These are phyloP conservation scores for Cucumis hystrix DNA, from an alignment of 306 rosid species.

Conservation along the genomic window DNA sequence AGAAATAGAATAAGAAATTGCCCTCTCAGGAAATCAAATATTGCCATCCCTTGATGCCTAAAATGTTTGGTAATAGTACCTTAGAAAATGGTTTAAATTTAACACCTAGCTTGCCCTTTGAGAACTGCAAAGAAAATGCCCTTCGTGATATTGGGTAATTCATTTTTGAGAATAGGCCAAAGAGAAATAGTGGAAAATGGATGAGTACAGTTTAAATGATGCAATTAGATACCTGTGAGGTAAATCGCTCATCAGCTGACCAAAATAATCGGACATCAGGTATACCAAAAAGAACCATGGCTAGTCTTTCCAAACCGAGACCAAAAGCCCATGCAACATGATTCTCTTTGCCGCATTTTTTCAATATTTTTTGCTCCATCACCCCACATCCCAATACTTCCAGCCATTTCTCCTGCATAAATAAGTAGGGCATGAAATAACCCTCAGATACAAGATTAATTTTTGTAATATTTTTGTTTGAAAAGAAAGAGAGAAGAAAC, in stretches of 20 bases:
- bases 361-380: constrained; percentile 88
- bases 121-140: constrained; percentile 51
- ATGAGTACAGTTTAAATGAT: constrained; percentile 4
- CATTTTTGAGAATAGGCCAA: constrained; percentile 6
- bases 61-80: constrained; percentile 34
- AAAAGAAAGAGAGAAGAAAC: not conserved
- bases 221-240: constrained; percentile 66
- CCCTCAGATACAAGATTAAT: not conserved
- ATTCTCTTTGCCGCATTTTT: constrained; percentile 51
- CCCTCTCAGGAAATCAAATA: not conserved
- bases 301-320: constrained; percentile 89
- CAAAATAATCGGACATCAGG: constrained; percentile 96
- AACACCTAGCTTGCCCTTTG: constrained; percentile 56
- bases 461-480: not conserved
- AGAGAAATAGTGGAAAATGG: constrained; percentile 2
- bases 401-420: constrained; percentile 69
- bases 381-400: constrained; percentile 98
- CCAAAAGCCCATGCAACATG: constrained; percentile 99
- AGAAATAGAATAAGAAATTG: not conserved
- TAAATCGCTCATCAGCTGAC: constrained; percentile 84
- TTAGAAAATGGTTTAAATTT: constrained; percentile 88
- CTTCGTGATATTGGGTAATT: not conserved
- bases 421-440: not conserved
- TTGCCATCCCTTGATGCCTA: not conserved
- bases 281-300: constrained; percentile 96